Percentiles rank a stretch among this genome's conserved stretches.
These are phyloP conservation scores for Zarea fungicola DNA, from an alignment of 2,329 filamentous ascomycete species.

Conservation along the genomic window DNA sequence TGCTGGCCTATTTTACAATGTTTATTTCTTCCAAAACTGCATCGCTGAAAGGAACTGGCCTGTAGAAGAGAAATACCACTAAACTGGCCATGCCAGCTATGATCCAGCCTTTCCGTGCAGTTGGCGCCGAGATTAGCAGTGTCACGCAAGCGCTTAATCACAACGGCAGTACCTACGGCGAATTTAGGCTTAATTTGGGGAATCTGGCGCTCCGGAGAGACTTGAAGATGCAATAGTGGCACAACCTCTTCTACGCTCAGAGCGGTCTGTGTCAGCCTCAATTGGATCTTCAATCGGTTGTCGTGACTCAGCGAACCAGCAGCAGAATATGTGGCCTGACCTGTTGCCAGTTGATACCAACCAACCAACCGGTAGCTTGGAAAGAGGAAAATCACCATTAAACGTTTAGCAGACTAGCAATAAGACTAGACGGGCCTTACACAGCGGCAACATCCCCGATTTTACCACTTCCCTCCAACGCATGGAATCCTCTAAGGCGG, in stretches of 20 bases:
- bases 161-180: constrained; percentile 24
- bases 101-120: constrained; percentile 19
- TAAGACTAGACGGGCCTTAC: constrained; percentile 20
- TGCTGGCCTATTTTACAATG: too few species aligned
- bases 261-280: constrained; percentile 17
- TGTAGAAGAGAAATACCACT: too few species aligned
- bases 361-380: constrained; percentile 18
- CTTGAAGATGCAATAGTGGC: constrained; percentile 44
- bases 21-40: too few species aligned
- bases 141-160: background rate
- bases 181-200: constrained; percentile 35
- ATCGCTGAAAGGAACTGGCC: too few species aligned
- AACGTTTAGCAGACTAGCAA: background rate
- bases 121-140: constrained; percentile 15
- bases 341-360: constrained; percentile 20
- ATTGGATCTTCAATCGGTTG: constrained; percentile 19
- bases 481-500: constrained; percentile 54
- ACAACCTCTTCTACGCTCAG: constrained; percentile 37
- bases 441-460: constrained; percentile 48
- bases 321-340: constrained; percentile 8
- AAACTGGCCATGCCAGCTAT: background rate
- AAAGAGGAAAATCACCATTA: constrained; percentile 15
- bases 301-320: constrained; percentile 8
- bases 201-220: constrained; percentile 41
- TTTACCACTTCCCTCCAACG: constrained; percentile 60